Conservation (phyloP, 129 eudicot species). For the Tagetes erecta region DNA sequence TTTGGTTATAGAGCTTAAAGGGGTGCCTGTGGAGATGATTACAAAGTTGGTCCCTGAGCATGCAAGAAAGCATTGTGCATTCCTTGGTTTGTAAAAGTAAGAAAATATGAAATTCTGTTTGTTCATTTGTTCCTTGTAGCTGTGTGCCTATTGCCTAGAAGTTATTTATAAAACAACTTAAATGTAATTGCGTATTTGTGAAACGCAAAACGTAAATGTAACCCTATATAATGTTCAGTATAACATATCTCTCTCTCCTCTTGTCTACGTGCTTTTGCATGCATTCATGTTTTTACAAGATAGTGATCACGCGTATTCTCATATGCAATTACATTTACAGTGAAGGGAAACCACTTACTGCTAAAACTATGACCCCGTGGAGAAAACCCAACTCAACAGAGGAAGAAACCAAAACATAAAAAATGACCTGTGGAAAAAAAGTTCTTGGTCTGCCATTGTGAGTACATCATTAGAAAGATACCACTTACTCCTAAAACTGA, state of each 20-base stretch:
- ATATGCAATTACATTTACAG: no score
- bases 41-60: constrained; percentile 71
- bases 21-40: constrained; percentile 54
- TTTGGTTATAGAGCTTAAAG: constrained; percentile 65
- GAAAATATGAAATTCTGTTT: constrained; percentile 18
- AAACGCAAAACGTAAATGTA: constrained; percentile 32
- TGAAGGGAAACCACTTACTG: no score
- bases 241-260: constrained; percentile 6
- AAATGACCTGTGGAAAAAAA: no score
- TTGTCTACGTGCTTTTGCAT: background rate
- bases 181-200: constrained; percentile 28
- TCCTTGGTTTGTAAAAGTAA: constrained; percentile 53
- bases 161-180: constrained; percentile 24
- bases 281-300: background rate
- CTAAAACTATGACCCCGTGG: no score
- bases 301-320: background rate
- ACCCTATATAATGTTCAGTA: constrained; percentile 23
- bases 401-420: no score
- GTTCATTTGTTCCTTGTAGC: constrained; percentile 33
- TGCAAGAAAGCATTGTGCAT: constrained; percentile 72
- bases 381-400: no score
- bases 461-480: no score
- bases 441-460: no score
- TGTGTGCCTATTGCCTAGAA: constrained; percentile 33
- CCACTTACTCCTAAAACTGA: no score